Conservation (phyloP, 495 filamentous ascomycete species). For the Hyaloscypha finlandica region DNA sequence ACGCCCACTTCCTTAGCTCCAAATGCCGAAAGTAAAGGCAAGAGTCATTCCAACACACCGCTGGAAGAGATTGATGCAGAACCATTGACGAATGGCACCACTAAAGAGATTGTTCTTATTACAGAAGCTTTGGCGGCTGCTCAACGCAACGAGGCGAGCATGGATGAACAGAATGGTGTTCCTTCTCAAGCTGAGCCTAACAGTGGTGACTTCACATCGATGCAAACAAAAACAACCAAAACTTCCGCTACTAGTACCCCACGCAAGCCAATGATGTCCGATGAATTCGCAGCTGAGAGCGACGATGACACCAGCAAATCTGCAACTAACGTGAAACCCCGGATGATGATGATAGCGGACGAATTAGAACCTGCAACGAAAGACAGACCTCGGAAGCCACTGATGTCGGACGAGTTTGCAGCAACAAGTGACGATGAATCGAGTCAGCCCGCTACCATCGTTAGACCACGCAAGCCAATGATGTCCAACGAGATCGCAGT, state of each 20-base stretch:
- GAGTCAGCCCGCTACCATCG: background rate
- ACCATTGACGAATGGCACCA: background rate
- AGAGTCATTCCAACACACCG: constrained; percentile 2
- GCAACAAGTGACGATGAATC: constrained; percentile 51
- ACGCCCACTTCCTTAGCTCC: background rate
- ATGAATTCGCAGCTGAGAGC: constrained; percentile 21
- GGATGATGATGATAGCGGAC: background rate
- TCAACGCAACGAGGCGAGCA: background rate
- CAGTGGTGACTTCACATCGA: background rate
- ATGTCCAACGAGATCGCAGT: background rate
- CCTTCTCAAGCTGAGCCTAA: background rate
- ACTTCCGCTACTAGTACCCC: background rate
- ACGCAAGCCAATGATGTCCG: background rate
- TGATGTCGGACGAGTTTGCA: constrained; percentile 4
- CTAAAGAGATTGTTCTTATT: background rate
- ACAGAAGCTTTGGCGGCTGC: background rate
- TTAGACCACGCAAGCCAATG: background rate
- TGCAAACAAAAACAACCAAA: background rate
- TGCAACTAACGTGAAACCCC: too few species aligned
- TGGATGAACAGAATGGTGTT: background rate
- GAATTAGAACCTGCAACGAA: background rate
- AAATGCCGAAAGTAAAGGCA: background rate
- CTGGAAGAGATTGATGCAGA: background rate
- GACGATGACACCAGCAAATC: too few species aligned
- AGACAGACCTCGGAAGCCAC: background rate